Base-by-base conservation (phyloP, 2,329 filamentous ascomycete species). In the Colletotrichum horii region DNA sequence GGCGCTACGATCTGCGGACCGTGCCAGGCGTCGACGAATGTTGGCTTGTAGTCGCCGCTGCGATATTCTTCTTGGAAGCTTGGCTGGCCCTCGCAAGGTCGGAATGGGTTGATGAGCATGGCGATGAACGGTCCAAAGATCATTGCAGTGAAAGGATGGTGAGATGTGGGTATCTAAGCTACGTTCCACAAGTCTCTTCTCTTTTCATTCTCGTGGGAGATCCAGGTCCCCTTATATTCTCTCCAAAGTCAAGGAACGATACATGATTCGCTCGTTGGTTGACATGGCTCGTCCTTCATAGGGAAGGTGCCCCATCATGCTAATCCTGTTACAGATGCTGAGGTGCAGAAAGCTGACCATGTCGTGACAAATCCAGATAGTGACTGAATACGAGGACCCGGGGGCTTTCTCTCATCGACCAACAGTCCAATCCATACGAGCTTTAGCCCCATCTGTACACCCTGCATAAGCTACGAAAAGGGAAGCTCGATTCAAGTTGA, bases 1-100 rank as follows among this genome's bases (percentile, higher is more conserved):
- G 78, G 78, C 8, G 76, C 78, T 6, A 78, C 73, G 38, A 78
- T 74, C 55, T 79, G 75, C 2, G 38, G 77, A 6, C 70, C 68
- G 24, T 38, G 19, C 62, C 70, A 64, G n/a, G 62, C 24, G 14
- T 72, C 48, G 66, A 78, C 15, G 22, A 78, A 72, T 4, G 34
- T 62, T 9, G 75, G 76, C 4, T 16, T 52, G 56, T 75, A 78
- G 43, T 22, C 43, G 34, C 22, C 12, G 28, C 9, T 30, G 15
- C 76, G 70, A 24, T 77, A 76, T n/a, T 76, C 70, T 2, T 36
- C 66, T 16, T 16, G n/a, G 26, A 48, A 70, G 26, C 34, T 74
- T 12, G 58, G 66, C 22, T 60, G 22, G 9, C 66, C 60, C 1
- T 26, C 19, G 34, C 16, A 16, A 19, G 66, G 58, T 28, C 26